Evolutionary conservation across 345 rosid species (phyloP).

Genomic region (Gossypium anomalum): DNA sequence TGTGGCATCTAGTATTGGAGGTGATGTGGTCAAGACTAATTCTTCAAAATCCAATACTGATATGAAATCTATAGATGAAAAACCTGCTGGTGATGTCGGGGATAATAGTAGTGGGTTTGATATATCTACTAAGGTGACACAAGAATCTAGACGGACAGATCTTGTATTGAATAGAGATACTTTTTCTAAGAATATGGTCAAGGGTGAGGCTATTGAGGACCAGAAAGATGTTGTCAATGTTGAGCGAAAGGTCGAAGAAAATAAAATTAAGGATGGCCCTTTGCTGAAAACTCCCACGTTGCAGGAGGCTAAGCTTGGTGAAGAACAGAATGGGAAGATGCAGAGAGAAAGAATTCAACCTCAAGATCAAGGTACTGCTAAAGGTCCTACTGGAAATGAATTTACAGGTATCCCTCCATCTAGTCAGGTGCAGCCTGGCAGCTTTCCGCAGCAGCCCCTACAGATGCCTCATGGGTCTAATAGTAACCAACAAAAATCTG

Average conservation of each 20-base stretch:
- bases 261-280: conserved; percentile 25
- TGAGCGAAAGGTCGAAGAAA: conserved; percentile 27
- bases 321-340: conserved; percentile 24
- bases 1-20: conserved; percentile 15
- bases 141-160: conserved; percentile 10
- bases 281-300: conserved; percentile 17
- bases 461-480: conserved; percentile 25
- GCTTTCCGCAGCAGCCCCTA: conserved; percentile 21
- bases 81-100: conserved; percentile 25
- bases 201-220: conserved; percentile 31
- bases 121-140: conserved; percentile 20
- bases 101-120: conserved; percentile 11
- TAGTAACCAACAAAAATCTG: conserved; percentile 35
- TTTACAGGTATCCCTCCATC: conserved; percentile 20
- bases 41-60: conserved; percentile 36
- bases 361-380: conserved; percentile 26
- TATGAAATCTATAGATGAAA: conserved; percentile 25
- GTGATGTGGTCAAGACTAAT: conserved; percentile 25
- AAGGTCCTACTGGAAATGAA: conserved; percentile 22
- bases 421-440: conserved; percentile 27
- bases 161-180: conserved; percentile 20
- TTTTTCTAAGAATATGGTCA: conserved; percentile 23
- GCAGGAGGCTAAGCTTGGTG: conserved; percentile 27
- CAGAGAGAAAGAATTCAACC: conserved; percentile 20
- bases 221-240: conserved; percentile 27